Percentiles rank a stretch among this genome's conserved stretches.
Evolutionary conservation across 768 basidiomycete species (phyloP).

Genomic region (Rhodotorula diobovata): DNA sequence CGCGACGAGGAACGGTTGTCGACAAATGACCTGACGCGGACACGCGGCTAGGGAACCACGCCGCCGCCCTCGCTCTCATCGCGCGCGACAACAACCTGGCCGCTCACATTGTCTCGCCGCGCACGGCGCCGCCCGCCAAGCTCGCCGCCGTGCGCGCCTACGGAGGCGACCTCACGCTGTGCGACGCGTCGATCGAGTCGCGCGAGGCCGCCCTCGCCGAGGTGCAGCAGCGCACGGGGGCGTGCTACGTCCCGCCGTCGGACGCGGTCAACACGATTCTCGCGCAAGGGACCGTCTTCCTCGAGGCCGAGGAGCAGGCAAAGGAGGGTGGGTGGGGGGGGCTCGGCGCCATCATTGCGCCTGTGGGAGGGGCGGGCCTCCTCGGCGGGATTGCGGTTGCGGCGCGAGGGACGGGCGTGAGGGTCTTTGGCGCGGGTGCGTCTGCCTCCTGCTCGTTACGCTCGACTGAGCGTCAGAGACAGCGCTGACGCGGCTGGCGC

Average conservation of each 20-base stretch:
- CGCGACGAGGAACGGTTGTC: not conserved
- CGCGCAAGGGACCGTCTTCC: conserved; percentile 42
- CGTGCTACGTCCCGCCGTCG: conserved; percentile 43
- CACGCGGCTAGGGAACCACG: conserved; percentile 43
- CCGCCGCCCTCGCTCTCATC: conserved; percentile 44
- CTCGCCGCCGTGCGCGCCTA: conserved; percentile 42
- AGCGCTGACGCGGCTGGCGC: not conserved
- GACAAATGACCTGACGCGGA: too few relatives aligned
- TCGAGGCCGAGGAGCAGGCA: conserved; percentile 43
- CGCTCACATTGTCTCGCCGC: conserved; percentile 44
- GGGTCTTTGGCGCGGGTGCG: conserved; percentile 10
- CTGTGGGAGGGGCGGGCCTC: conserved; percentile 42
- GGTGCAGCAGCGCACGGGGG: conserved; percentile 39
- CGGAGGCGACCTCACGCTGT: conserved; percentile 39
- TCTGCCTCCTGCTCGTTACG: not conserved
- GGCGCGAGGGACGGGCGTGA: not conserved
- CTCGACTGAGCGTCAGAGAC: too few relatives aligned
- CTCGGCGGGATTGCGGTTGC: conserved; percentile 38
- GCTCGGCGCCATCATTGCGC: conserved; percentile 38
- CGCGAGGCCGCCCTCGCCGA: conserved; percentile 38
- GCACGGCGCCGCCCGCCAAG: conserved; percentile 42
- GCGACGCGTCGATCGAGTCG: conserved; percentile 41
- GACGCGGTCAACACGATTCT: conserved; percentile 44
- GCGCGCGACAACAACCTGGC: conserved; percentile 39
- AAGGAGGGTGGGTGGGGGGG: not conserved